Base-by-base conservation (phyloP, 129 eudicot species). In the Mikania micrantha region DNA sequence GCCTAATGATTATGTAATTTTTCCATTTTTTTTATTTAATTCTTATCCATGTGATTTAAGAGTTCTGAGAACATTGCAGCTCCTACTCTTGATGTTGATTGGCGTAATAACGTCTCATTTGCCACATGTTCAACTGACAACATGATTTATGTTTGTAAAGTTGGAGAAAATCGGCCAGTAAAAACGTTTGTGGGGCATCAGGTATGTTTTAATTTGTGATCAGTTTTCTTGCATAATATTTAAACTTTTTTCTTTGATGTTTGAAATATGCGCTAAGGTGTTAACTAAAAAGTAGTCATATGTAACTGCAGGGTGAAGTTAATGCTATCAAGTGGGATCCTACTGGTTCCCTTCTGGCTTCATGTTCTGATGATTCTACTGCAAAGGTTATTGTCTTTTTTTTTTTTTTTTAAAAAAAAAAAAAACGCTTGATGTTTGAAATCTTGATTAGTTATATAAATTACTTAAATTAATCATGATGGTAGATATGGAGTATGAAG, bases 241-340 rank as follows among this genome's bases (percentile, higher is more conserved):
- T 9, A 13, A 13, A 25, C 1, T 1, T 34, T 21, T n/a, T n/a
- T 45, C 24, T 31, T 3, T 47, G 0, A n/a, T 45, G 9, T 45
- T 20, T 20, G 35, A 67, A 60, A 7, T 66, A 16, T 24, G 8
- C 59, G 32, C 41, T 63, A 25, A 11, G 31, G 9, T 63, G 63
- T 44, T 22, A 28, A 42, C 2, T 47, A 49, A 57, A 28, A 74
- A 59, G 57, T 41, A 39, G 29, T 53, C 35, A 35, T 54, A 79
- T 71, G 74, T 38, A 56, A 56, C 64, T 64, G 67, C 83, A 91
- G 97, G 93, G 93, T 70, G 97, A 91, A 79, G 95, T 91, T 60
- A 91, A 91, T 81, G 95, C 95, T 47, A 84, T 91, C 77, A 91
- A 87, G 81, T 91, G 97, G 97, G 97, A 91, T 75, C 96, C 95